Conservation (phyloP, 192 early-diverging fungal species). For the Entophlyctis luteolus region DNA sequence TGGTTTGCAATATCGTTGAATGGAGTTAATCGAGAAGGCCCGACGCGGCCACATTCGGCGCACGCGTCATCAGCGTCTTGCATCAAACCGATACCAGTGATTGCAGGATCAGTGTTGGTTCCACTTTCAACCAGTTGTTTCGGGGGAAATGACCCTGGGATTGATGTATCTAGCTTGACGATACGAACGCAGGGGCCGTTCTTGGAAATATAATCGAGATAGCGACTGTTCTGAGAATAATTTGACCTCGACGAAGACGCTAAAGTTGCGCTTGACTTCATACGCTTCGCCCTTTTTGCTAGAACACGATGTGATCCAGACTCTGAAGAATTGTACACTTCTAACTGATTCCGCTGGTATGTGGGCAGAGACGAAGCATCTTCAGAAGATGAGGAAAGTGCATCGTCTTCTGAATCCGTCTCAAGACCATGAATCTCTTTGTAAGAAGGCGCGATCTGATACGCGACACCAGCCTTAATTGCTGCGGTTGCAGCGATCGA, state of each 20-base stretch:
- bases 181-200: slow-evolving; percentile 19
- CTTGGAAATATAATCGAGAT: not conserved
- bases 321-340: slow-evolving; percentile 6
- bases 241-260: not conserved
- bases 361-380: not conserved
- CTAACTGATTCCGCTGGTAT: slow-evolving; percentile 15
- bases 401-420: slow-evolving; percentile 12
- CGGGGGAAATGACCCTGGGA: slow-evolving; percentile 20
- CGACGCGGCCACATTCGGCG: slow-evolving; percentile 2
- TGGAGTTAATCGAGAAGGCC: not conserved
- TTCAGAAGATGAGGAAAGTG: not conserved
- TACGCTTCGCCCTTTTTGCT: slow-evolving; percentile 5
- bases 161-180: slow-evolving; percentile 18
- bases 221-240: not conserved
- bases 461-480: slow-evolving; percentile 38
- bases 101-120: slow-evolving; percentile 10
- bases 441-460: slow-evolving; percentile 34
- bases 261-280: not conserved
- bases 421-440: slow-evolving; percentile 27
- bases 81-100: slow-evolving; percentile 10
- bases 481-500: slow-evolving; percentile 38
- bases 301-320: not conserved
- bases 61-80: not conserved
- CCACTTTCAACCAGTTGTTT: slow-evolving; percentile 5
- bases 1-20: slow-evolving; percentile 12